Evolutionary conservation across 106 monocot species (phyloP).

Genomic region (Dendrobium officinale): DNA sequence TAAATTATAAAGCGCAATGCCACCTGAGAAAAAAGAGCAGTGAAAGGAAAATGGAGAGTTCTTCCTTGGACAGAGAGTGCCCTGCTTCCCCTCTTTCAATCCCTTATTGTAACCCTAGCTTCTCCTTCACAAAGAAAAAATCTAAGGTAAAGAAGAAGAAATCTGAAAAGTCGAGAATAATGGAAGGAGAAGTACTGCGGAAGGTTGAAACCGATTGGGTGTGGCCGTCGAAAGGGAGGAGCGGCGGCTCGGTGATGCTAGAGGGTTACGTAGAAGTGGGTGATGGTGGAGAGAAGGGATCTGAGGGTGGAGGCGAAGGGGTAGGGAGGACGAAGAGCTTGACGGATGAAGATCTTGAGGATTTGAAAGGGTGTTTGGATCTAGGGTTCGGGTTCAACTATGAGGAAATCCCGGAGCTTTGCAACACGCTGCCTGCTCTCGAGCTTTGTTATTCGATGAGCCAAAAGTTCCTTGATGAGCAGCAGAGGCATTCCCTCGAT

Average conservation of each 20-base stretch:
- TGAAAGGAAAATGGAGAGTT: no score
- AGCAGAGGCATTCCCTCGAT: conserved; percentile 7
- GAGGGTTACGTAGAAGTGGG: conserved; percentile 30
- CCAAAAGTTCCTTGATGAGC: conserved; percentile 32
- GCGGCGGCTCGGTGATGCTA: conserved; percentile 18
- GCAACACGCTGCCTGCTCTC: conserved; percentile 39
- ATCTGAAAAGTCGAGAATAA: background rate
- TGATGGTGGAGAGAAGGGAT: conserved; percentile 5
- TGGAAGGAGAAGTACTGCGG: background rate
- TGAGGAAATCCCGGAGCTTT: conserved; percentile 52
- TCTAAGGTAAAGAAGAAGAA: background rate
- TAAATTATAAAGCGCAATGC: no score
- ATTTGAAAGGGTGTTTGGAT: conserved; percentile 44
- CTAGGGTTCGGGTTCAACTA: conserved; percentile 49
- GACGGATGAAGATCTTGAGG: conserved; percentile 32
- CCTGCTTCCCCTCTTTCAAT: no score
- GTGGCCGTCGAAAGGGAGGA: conserved; percentile 2
- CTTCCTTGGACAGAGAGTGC: no score
- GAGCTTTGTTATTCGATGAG: conserved; percentile 45
- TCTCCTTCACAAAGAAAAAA: background rate
- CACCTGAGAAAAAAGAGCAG: no score
- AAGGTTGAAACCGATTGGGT: background rate
- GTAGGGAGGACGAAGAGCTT: conserved; percentile 48
- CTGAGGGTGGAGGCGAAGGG: background rate
- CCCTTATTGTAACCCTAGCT: no score